phyloP scores from a whole-genome alignment of 352 stramenopile species.

The Phytophthora pluvialis region DNA sequence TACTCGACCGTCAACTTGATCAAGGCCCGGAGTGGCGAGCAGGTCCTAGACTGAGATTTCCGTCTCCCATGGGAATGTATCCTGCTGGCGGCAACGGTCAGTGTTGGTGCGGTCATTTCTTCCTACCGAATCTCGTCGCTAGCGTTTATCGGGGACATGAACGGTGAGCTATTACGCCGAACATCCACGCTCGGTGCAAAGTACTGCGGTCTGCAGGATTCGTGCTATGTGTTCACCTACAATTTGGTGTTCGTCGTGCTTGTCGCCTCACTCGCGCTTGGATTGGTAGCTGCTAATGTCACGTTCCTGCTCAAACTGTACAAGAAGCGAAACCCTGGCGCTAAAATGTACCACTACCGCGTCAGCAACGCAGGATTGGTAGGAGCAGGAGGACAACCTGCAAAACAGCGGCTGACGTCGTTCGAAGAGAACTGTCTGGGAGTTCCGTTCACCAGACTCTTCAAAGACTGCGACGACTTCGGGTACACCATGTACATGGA shows the following conservation, averaged over 20 bases:
- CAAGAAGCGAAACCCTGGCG: slow-evolving; percentile 7
- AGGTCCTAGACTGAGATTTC: slow-evolving; percentile 15
- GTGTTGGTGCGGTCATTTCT: slow-evolving; percentile 17
- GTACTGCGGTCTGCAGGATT: slow-evolving; percentile 35
- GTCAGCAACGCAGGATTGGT: slow-evolving; percentile 18
- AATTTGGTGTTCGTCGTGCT: slow-evolving; percentile 31
- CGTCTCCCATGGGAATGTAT: slow-evolving; percentile 22
- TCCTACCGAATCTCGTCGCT: slow-evolving; percentile 19
- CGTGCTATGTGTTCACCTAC: slow-evolving; percentile 34
- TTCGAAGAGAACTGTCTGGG: too few species aligned
- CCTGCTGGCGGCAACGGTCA: too few species aligned
- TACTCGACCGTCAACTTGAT: slow-evolving; percentile 20
- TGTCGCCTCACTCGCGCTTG: slow-evolving; percentile 16
- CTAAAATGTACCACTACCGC: slow-evolving; percentile 21
- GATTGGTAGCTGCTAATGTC: slow-evolving; percentile 16
- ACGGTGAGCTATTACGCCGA: slow-evolving; percentile 31
- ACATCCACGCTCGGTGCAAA: slow-evolving; percentile 27
- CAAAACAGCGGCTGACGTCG: slow-evolving; percentile 1
- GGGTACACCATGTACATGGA: too few species aligned
- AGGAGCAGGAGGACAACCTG: neutral
- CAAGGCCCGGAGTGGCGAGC: slow-evolving; percentile 5
- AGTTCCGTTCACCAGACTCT: too few species aligned
- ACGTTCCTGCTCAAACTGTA: slow-evolving; percentile 18
- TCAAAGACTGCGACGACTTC: too few species aligned
- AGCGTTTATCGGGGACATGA: slow-evolving; percentile 21